Evolutionary conservation across 176 grass and related monocot species (phyloP).

Genomic region (Lolium rigidum): DNA sequence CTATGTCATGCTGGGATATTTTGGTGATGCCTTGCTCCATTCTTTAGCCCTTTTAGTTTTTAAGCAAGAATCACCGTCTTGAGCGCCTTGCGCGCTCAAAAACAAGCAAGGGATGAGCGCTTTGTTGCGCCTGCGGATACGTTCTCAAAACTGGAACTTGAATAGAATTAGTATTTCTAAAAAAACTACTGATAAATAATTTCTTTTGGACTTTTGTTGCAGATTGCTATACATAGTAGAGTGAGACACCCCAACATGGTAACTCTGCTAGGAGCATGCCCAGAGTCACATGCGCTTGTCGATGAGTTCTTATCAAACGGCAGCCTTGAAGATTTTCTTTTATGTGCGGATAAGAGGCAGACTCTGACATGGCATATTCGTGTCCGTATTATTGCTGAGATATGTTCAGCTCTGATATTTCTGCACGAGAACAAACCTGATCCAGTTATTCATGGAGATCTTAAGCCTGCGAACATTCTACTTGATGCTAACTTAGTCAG

Average conservation of each 20-base stretch:
- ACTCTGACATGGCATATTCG: constrained; percentile 37
- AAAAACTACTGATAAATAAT: not conserved
- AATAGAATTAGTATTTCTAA: not conserved
- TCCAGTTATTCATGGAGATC: constrained; percentile 52
- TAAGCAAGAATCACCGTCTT: no score
- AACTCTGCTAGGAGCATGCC: constrained; percentile 44
- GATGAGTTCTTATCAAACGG: constrained; percentile 57
- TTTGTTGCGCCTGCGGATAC: no score
- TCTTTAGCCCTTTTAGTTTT: not conserved
- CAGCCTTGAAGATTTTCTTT: constrained; percentile 55
- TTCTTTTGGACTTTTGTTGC: constrained; percentile 29
- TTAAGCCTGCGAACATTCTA: constrained; percentile 40
- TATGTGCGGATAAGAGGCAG: constrained; percentile 41
- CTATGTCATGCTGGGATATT: constrained; percentile 3
- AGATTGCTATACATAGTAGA: constrained; percentile 50
- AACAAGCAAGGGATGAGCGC: no score
- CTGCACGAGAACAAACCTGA: constrained; percentile 57
- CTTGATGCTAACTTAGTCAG: constrained; percentile 50
- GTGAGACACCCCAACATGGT: constrained; percentile 54
- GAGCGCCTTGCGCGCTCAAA: no score
- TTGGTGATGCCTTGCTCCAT: not conserved
- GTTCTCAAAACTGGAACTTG: not conserved
- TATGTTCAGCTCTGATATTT: constrained; percentile 49
- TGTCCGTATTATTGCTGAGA: constrained; percentile 43
- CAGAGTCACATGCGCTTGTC: constrained; percentile 33